Conservation (phyloP, 176 grass and related monocot species). For the Dendrocalamus sinicus region DNA sequence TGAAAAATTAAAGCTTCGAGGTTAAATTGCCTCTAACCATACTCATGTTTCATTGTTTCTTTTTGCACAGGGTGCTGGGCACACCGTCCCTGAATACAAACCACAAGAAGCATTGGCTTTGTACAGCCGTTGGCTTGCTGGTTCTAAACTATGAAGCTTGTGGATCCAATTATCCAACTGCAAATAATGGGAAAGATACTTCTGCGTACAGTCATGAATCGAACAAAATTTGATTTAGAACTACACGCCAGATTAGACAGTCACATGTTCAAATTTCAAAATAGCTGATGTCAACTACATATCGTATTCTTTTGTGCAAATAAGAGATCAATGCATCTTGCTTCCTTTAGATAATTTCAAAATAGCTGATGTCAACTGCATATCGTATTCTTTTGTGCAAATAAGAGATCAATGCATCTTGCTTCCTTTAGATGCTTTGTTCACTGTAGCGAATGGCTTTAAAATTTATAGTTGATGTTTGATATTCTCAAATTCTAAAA, state of each 20-base stretch:
- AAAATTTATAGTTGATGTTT: slow-evolving; percentile 27
- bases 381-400: slow-evolving; percentile 17
- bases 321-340: too few species aligned
- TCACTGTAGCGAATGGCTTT: background rate
- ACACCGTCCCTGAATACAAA: slow-evolving; percentile 96
- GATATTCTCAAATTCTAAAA: background rate
- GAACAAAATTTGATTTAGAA: background rate
- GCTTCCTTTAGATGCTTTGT: slow-evolving; percentile 4
- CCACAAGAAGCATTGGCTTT: slow-evolving; percentile 80
- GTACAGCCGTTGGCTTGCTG: slow-evolving; percentile 72
- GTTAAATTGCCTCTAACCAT: background rate
- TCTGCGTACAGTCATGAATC: slow-evolving; percentile 32
- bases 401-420: background rate
- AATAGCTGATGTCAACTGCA: background rate
- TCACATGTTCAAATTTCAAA: slow-evolving; percentile 7
- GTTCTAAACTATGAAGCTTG: slow-evolving; percentile 54
- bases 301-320: too few species aligned
- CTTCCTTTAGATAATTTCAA: too few species aligned
- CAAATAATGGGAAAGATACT: slow-evolving; percentile 21
- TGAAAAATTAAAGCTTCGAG: background rate
- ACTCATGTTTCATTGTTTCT: background rate
- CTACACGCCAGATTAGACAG: slow-evolving; percentile 38
- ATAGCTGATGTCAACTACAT: too few species aligned
- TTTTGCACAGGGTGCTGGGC: slow-evolving; percentile 70
- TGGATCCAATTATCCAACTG: background rate